phyloP scores from a whole-genome alignment of 176 grass and related monocot genomes.

The Dactylis glomerata region DNA sequence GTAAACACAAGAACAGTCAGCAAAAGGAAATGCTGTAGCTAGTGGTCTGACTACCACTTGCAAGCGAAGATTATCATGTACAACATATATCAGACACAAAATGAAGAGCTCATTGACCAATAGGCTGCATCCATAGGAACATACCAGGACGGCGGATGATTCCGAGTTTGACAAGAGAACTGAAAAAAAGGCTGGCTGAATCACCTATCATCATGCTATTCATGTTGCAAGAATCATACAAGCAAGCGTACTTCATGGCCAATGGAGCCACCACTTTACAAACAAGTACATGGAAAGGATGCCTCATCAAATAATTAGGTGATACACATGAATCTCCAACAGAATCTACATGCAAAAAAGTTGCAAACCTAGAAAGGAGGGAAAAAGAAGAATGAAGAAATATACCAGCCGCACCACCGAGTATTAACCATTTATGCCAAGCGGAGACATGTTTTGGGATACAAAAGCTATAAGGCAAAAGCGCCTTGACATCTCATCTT shows the following conservation, averaged over 20 bases:
- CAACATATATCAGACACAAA: neutral
- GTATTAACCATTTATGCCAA: constrained; percentile 46
- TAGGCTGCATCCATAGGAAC: neutral
- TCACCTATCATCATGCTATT: constrained; percentile 51
- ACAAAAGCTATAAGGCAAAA: constrained; percentile 48
- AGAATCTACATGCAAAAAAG: constrained; percentile 67
- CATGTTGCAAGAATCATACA: constrained; percentile 59
- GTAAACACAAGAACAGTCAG: neutral
- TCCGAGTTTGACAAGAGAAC: constrained; percentile 12
- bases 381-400: constrained; percentile 78
- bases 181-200: constrained; percentile 26
- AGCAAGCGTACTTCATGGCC: constrained; percentile 33
- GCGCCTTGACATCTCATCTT: constrained; percentile 38
- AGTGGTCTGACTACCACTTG: neutral
- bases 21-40: neutral
- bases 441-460: constrained; percentile 26
- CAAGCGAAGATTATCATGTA: neutral
- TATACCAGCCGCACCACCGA: constrained; percentile 38
- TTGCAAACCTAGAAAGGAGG: constrained; percentile 37
- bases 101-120: neutral
- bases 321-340: constrained; percentile 47
- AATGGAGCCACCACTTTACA: constrained; percentile 50
- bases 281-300: constrained; percentile 43
- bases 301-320: constrained; percentile 42
- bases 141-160: neutral